These are phyloP conservation scores for Xerocomellus intermedius DNA, from an alignment of 768 basidiomycete species.

Conservation along the genomic window DNA sequence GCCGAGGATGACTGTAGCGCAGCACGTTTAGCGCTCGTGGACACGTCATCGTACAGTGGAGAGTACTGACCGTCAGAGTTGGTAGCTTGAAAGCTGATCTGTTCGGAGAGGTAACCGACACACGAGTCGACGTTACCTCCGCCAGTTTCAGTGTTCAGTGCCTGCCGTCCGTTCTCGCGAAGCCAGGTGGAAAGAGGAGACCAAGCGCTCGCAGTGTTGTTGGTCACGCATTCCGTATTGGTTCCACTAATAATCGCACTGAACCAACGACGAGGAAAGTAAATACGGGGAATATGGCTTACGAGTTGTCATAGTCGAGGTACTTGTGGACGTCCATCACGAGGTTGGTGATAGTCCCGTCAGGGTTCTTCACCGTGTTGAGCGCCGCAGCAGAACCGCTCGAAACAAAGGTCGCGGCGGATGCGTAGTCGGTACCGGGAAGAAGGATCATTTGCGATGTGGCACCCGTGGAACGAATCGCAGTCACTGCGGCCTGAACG, in stretches of 20 bases:
- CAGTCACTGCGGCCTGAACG: slow-evolving; percentile 59
- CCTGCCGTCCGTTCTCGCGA: slow-evolving; percentile 48
- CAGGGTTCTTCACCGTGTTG: slow-evolving; percentile 42
- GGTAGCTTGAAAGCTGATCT: slow-evolving; percentile 44
- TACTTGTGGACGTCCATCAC: slow-evolving; percentile 67
- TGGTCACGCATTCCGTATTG: slow-evolving; percentile 48
- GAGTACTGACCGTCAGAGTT: slow-evolving; percentile 46
- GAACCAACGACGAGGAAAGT: neutral
- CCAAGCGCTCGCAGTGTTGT: slow-evolving; percentile 51
- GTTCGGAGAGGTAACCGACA: slow-evolving; percentile 42
- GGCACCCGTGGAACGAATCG: slow-evolving; percentile 53
- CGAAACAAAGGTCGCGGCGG: slow-evolving; percentile 49
- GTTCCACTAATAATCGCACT: slow-evolving; percentile 32
- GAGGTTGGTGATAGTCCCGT: slow-evolving; percentile 44
- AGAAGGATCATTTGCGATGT: slow-evolving; percentile 52
- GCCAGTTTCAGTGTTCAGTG: slow-evolving; percentile 61
- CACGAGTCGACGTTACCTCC: slow-evolving; percentile 54
- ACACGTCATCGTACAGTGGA: neutral
- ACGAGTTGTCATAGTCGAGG: slow-evolving; percentile 54
- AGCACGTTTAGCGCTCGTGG: neutral
- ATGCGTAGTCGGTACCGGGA: slow-evolving; percentile 58
- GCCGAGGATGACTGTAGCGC: slow-evolving; percentile 44
- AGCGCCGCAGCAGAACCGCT: slow-evolving; percentile 52
- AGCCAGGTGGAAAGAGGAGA: slow-evolving; percentile 49
- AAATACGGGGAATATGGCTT: slow-evolving; percentile 26